Evolutionary conservation across 768 basidiomycete genomes (phyloP).

Genomic region (Mrakia gelida): DNA sequence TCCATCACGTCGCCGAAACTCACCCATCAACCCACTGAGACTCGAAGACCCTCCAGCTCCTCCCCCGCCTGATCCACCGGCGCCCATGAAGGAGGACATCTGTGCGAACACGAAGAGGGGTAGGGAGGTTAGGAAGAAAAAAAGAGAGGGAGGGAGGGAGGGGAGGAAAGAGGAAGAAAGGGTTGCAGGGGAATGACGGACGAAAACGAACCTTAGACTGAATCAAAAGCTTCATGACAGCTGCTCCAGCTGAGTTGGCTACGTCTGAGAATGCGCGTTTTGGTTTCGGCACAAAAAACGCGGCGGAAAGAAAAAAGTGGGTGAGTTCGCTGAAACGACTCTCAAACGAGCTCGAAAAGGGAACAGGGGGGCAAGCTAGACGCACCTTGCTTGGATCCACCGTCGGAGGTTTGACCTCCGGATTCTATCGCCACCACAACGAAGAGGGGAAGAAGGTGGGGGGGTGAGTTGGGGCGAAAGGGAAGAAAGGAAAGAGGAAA

Average conservation of each 20-base stretch:
- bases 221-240: slow-evolving; percentile 27
- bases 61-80: not conserved
- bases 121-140: not conserved
- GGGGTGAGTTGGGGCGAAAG: too few relatives aligned
- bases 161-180: too few relatives aligned
- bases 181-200: too few relatives aligned
- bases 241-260: slow-evolving; percentile 18
- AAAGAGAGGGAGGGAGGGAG: too few relatives aligned
- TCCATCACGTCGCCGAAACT: not conserved
- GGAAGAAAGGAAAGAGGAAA: not conserved
- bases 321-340: too few relatives aligned
- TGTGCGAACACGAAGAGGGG: not conserved
- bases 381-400: slow-evolving; percentile 11
- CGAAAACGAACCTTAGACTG: slow-evolving; percentile 20
- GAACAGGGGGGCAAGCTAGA: too few relatives aligned
- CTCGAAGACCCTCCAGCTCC: not conserved
- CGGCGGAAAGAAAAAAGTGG: too few relatives aligned
- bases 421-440: not conserved
- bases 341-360: too few relatives aligned
- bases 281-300: too few relatives aligned
- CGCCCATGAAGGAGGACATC: slow-evolving; percentile 28
- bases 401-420: slow-evolving; percentile 6
- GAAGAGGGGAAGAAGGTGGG: not conserved
- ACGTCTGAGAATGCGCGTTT: too few relatives aligned
- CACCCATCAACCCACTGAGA: slow-evolving; percentile 19